Evolutionary conservation across 768 basidiomycete species (phyloP), one percentile per base, ranked within the genome.

Genomic region (Chalciporus pseudorubinellus): DNA sequence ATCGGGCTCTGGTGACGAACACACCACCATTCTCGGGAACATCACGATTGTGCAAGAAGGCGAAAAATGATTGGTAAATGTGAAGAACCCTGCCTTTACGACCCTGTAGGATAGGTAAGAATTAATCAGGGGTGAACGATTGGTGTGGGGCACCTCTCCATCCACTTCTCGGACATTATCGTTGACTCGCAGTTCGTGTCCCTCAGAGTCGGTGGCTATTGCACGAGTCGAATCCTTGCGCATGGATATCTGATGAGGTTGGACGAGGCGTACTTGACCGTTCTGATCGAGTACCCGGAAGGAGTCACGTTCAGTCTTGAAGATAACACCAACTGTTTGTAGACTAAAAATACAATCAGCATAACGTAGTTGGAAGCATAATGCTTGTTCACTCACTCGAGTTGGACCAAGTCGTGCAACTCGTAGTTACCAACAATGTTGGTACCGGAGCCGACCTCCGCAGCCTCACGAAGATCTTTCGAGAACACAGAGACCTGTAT

Each of bases 241-340:
- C 85, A 92, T 90, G 7, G 89, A 89, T 53, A 99, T 95, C 63
- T 98, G 95, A 56, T 94, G 92, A 5, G 95, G 94, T 62, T 91
- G 87, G 5, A 98, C 88, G 7, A 89, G 77, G 14, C 92, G 88
- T 14, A 90, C 81, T 71, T 92, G 86, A 1, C 93, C 92, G 59
- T 92, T 87, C 66, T 98, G 97, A 63, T 98, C 95, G 46, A 99
- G 77, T 2, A 99, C 89, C 50, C 94, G 91, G 82, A 99, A 93
- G 8, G 92, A 85, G 65, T 93, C 92, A 13, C 93, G 85, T 66
- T 98, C 97, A 1, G 94, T 95, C 69, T 95, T 95, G 80, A 88
- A 97, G 57, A 98, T 97, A 53, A 98, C 92, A 66, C 94, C 97
- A 31, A 94, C 92, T 5, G 94, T 95, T 68, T 94, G 90, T 26